Percentiles rank a stretch among this genome's conserved stretches.
phyloP scores from a whole-genome alignment of 495 filamentous ascomycete species.

The Xylaria scruposa region DNA sequence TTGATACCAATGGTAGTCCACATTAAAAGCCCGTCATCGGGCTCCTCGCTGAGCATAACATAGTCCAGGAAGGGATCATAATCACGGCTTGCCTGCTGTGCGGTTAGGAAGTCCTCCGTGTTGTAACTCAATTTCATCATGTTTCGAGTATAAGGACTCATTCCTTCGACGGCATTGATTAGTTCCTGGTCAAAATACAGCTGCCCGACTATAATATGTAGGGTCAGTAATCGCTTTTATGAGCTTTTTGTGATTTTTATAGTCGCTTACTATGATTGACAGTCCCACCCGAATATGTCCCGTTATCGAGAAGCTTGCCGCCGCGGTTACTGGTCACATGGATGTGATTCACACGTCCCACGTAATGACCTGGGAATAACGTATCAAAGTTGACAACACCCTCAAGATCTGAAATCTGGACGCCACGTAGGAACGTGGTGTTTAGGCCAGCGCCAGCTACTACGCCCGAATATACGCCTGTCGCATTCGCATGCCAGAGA shows the following conservation, averaged over 20 bases:
- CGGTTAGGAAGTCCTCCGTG: conserved; percentile 43
- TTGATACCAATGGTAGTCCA: conserved; percentile 65
- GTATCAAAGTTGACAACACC: conserved; percentile 59
- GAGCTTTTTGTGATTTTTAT: not conserved
- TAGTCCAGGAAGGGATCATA: conserved; percentile 48
- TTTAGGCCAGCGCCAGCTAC: conserved; percentile 50
- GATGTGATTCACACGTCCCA: conserved; percentile 40
- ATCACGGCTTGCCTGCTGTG: conserved; percentile 41
- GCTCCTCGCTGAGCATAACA: conserved; percentile 54
- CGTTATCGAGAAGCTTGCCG: conserved; percentile 46
- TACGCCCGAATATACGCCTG: conserved; percentile 55
- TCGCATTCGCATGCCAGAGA: conserved; percentile 61
- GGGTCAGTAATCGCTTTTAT: not conserved
- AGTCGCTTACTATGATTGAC: conserved; percentile 51
- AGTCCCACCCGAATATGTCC: conserved; percentile 53
- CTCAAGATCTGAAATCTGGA: conserved; percentile 56
- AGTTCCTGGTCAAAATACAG: conserved; percentile 63
- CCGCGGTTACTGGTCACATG: conserved; percentile 54
- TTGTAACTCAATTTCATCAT: conserved; percentile 52
- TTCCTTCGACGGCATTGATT: conserved; percentile 56
- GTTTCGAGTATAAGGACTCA: conserved; percentile 60
- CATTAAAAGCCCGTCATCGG: conserved; percentile 59
- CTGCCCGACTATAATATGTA: conserved; percentile 47
- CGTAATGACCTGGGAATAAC: conserved; percentile 64
- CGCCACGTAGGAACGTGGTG: conserved; percentile 55